Percentiles rank a stretch among this genome's conserved stretches.
phyloP scores from a whole-genome alignment of 1,284 basidiomycete species.

The Laetiporus sulphureus region DNA sequence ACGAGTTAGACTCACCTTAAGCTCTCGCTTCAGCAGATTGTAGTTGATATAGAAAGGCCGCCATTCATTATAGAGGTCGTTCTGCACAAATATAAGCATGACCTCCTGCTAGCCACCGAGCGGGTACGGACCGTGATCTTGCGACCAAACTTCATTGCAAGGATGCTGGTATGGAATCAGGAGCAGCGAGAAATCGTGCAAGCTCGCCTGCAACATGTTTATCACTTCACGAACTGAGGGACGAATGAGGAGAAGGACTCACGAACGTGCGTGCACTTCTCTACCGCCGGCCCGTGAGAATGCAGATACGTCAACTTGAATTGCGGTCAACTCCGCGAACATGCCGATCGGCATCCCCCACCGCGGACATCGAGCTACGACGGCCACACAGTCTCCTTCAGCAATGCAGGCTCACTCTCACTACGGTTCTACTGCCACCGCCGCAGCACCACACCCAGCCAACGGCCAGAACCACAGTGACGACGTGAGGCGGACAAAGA shows the following conservation, averaged over 20 bases:
- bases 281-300: not conserved
- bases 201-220: conserved; percentile 8
- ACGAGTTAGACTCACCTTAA: conserved; percentile 54
- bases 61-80: conserved; percentile 86
- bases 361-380: not conserved
- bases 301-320: not conserved
- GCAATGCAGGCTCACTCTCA: not conserved
- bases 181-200: too few relatives aligned
- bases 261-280: conserved; percentile 8
- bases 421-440: conserved; percentile 3
- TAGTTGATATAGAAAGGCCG: conserved; percentile 88
- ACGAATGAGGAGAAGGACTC: not conserved
- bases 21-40: conserved; percentile 81
- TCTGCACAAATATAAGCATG: conserved; percentile 51
- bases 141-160: conserved; percentile 80
- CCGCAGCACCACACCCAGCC: not conserved
- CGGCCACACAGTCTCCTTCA: too few relatives aligned
- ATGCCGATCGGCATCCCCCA: not conserved
- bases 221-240: too few relatives aligned
- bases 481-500: conserved; percentile 47
- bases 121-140: conserved; percentile 68
- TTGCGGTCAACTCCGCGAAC: not conserved
- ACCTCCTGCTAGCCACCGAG: not conserved
- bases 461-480: conserved; percentile 4
- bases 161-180: not conserved